Conservation (phyloP, 257 asterid species). For the Penstemon davidsonii region DNA sequence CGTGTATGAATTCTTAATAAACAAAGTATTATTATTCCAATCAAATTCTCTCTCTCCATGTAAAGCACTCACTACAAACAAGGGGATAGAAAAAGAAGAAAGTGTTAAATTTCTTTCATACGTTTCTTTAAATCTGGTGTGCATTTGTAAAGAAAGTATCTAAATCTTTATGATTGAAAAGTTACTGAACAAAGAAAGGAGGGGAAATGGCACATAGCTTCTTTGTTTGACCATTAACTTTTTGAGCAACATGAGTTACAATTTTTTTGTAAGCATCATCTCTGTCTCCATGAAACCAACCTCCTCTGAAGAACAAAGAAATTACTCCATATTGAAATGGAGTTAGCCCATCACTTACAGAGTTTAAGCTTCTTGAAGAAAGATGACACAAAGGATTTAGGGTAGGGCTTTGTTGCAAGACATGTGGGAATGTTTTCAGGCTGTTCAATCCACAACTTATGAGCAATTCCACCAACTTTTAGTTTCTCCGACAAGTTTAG, state of each 20-base stretch:
- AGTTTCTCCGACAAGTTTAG: slow-evolving; percentile 72
- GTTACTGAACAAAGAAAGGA: neutral
- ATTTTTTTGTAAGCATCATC: too few species aligned
- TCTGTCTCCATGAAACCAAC: too few species aligned
- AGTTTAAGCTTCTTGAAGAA: slow-evolving; percentile 86
- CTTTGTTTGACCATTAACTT: slow-evolving; percentile 5
- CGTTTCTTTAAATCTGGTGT: too few species aligned
- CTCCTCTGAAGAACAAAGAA: too few species aligned
- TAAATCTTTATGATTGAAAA: neutral
- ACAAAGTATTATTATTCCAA: too few species aligned
- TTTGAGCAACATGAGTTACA: too few species aligned
- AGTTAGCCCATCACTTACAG: slow-evolving; percentile 61
- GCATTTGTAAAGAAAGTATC: too few species aligned
- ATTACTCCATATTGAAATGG: slow-evolving; percentile 2
- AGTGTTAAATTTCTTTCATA: too few species aligned
- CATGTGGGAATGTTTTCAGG: slow-evolving; percentile 91
- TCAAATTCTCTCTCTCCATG: too few species aligned
- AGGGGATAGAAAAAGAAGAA: too few species aligned
- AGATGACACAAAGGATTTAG: slow-evolving; percentile 71
- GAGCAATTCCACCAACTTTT: slow-evolving; percentile 63
- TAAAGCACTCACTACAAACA: too few species aligned
- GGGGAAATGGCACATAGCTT: neutral
- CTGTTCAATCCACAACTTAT: slow-evolving; percentile 91
- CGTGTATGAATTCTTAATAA: too few species aligned
- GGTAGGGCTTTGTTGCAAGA: slow-evolving; percentile 91